Evolutionary conservation across 78 protist genomes (phyloP).

Genomic region (Monocercomonoides exilis): DNA sequence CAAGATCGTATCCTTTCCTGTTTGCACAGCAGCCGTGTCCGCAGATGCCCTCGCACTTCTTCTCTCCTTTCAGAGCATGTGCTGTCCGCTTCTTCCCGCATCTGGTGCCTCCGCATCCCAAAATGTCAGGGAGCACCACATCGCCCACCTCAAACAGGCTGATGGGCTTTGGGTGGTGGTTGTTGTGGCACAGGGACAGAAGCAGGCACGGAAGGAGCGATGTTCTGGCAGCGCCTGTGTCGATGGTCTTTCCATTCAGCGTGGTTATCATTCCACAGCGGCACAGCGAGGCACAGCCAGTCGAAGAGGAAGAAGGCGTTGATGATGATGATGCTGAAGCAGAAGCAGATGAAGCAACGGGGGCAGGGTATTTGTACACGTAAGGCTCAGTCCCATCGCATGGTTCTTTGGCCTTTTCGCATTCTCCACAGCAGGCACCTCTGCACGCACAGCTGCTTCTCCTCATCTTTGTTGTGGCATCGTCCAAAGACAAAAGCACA

Average conservation of each 20-base stretch:
- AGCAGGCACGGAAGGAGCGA: slow-evolving; percentile 76
- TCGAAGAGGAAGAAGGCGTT: slow-evolving; percentile 69
- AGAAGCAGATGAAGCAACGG: slow-evolving; percentile 19
- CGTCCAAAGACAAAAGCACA: slow-evolving; percentile 63
- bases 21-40: background rate
- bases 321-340: slow-evolving; percentile 43
- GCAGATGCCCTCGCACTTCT: background rate
- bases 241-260: background rate
- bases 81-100: background rate
- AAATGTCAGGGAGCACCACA: slow-evolving; percentile 43
- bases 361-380: background rate
- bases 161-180: slow-evolving; percentile 59
- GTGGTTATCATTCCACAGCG: background rate
- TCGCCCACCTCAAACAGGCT: slow-evolving; percentile 78
- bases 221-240: slow-evolving; percentile 37
- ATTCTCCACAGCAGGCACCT: too few species aligned
- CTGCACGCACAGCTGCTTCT: slow-evolving; percentile 6
- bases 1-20: too few species aligned
- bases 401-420: too few species aligned
- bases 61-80: too few species aligned
- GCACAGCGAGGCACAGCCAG: slow-evolving; percentile 32
- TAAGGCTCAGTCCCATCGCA: background rate
- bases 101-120: background rate
- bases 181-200: slow-evolving; percentile 62
- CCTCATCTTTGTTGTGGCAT: slow-evolving; percentile 41